Percentiles rank a stretch among this genome's conserved stretches.
Evolutionary conservation across 1,139 yeast species (phyloP).

Genomic region (Diutina rugosa): DNA sequence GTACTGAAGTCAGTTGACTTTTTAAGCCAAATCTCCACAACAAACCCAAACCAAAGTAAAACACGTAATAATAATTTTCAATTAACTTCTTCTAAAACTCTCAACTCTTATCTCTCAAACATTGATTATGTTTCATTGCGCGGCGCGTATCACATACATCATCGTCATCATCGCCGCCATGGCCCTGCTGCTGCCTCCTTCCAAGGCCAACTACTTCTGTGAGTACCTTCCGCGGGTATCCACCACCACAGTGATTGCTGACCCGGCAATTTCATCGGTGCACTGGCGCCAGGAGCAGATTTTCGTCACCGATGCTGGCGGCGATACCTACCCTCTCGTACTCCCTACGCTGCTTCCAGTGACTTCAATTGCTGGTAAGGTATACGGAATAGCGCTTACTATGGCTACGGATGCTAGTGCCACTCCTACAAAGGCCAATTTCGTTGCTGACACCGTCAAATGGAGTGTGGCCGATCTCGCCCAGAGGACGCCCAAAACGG

Average conservation of each 20-base stretch:
- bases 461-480: not conserved
- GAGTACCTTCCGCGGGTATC: not conserved
- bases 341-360: not conserved
- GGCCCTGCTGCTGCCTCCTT: not conserved
- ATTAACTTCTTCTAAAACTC: no score
- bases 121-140: no score
- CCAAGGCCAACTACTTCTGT: not conserved
- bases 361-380: not conserved
- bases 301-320: not conserved
- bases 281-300: not conserved
- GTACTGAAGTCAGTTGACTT: no score
- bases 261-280: not conserved
- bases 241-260: not conserved
- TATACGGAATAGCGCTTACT: not conserved
- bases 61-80: no score
- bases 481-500: not conserved
- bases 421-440: not conserved
- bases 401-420: not conserved
- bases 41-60: no score
- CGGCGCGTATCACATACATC: not conserved
- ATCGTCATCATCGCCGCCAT: not conserved
- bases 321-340: not conserved
- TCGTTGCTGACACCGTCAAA: not conserved
- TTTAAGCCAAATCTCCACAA: no score
- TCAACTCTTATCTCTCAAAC: not conserved